Conservation (phyloP, 768 basidiomycete genomes). For the Amanita pseudoporphyria region DNA sequence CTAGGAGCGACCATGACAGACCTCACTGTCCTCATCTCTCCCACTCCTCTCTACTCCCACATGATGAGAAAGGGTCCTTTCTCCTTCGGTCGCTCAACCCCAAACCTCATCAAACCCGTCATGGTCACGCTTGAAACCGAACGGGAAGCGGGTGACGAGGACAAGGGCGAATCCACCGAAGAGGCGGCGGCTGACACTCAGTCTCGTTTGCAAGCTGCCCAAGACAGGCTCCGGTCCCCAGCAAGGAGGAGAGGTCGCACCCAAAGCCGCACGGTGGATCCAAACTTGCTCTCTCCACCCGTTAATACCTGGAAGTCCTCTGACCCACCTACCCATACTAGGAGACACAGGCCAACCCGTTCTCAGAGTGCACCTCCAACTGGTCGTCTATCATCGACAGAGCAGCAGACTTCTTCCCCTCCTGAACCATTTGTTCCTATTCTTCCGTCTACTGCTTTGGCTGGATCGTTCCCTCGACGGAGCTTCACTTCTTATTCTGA, state of each 20-base stretch:
- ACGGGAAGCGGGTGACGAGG: slow-evolving; percentile 11
- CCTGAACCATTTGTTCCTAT: slow-evolving; percentile 7
- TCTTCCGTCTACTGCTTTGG: no score
- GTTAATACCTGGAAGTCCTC: no score
- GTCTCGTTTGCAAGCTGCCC: slow-evolving; percentile 18
- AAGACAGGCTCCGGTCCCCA: no score
- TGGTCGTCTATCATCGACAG: slow-evolving; percentile 9
- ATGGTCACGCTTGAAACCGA: slow-evolving; percentile 34
- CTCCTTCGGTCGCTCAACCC: slow-evolving; percentile 21
- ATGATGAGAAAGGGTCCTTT: slow-evolving; percentile 17
- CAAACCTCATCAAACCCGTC: slow-evolving; percentile 21
- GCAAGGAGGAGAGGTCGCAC: no score
- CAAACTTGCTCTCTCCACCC: no score
- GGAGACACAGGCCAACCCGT: no score
- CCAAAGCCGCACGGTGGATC: no score
- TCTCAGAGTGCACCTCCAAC: slow-evolving; percentile 15
- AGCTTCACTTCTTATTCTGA: no score
- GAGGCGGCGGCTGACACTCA: slow-evolving; percentile 13
- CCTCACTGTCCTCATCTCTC: slow-evolving; percentile 42
- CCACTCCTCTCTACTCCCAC: slow-evolving; percentile 31
- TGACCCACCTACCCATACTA: no score
- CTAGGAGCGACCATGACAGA: slow-evolving; percentile 41
- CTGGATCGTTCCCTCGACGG: no score
- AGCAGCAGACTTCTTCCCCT: slow-evolving; percentile 1
- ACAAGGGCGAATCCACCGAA: slow-evolving; percentile 1